Base-by-base conservation (phyloP, 257 asterid species). In the Schizonepeta tenuifolia region DNA sequence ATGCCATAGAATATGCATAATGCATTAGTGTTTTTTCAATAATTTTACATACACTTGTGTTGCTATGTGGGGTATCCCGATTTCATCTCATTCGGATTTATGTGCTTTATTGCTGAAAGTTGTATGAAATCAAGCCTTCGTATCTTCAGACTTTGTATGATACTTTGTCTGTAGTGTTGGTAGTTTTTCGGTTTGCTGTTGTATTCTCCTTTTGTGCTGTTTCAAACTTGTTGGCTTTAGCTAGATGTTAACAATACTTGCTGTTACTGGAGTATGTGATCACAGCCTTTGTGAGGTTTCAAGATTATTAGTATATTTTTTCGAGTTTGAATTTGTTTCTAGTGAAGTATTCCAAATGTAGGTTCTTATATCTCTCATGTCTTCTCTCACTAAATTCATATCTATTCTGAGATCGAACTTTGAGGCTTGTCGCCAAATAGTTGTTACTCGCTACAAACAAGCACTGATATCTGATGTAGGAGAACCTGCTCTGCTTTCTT, bases 41-140 rank as follows among this genome's bases (percentile, higher is more conserved):
- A 41, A 59, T 24, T 22, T 21, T 71, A 57, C 65, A 62, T 50
- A 58, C 72, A 57, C 75, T 71, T 72, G 78, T 72, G 71, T 67
- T 78, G 77, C 60, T 33, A 43, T 61, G 85, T 78, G 74, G 86
- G 81, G 76, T 51, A 57, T 66, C 46, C 8, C 12, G 54, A 57
- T 65, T 70, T 74, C 4, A 58, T 36, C 40, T 77, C 43, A 74
- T 47, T 78, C 78, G 77, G 55, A 40, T n/a, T 50, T 41, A 55
- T 47, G 67, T 66, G 71, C 60, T 55, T 62, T 76, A 67, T 28
- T 75, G 78, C 47, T 28, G 18, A 28, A 74, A 51, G 5, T 22
- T 33, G 41, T 61, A 41, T 21, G 67, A 68, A 71, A 54, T 13
- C 5, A 43, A 22, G 5, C 74, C 24, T 53, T 59, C 56, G 50